phyloP scores from a whole-genome alignment of 768 basidiomycete genomes.

The Lentinus brumalis region DNA sequence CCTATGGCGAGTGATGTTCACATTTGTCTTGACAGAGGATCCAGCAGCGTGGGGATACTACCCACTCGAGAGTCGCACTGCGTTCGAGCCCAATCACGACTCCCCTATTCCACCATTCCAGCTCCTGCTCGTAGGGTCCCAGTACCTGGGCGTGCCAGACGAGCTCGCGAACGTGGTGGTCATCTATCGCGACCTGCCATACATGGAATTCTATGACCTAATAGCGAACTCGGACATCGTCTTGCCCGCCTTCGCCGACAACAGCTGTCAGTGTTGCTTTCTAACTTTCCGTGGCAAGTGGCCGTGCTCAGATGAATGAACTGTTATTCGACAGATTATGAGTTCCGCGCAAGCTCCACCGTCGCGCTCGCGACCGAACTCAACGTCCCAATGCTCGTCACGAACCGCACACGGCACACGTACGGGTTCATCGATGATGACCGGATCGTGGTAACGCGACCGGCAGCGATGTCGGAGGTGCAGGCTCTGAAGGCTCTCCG shows the following conservation, averaged over 20 bases:
- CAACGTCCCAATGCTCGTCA: conserved; percentile 42
- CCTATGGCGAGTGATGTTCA: background rate
- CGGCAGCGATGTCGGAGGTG: conserved; percentile 43
- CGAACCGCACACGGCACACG: conserved; percentile 38
- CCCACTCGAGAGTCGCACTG: conserved; percentile 19
- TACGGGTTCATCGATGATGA: conserved; percentile 43
- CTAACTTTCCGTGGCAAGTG: background rate
- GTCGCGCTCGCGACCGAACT: conserved; percentile 42
- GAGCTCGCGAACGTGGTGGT: conserved; percentile 38
- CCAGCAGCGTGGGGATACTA: conserved; percentile 39
- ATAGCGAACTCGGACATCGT: conserved; percentile 43
- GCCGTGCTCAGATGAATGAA: background rate
- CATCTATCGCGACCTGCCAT: conserved; percentile 35
- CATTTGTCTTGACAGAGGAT: conserved; percentile 27
- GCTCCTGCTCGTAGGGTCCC: conserved; percentile 36
- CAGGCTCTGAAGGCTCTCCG: conserved; percentile 41
- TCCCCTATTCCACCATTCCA: conserved; percentile 24
- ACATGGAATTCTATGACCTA: conserved; percentile 38
- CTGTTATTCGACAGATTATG: conserved; percentile 30
- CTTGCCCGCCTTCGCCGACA: conserved; percentile 38
- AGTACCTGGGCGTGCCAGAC: conserved; percentile 34
- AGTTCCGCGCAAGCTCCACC: conserved; percentile 43
- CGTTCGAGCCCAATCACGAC: conserved; percentile 25
- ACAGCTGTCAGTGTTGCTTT: conserved; percentile 1
- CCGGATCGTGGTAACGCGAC: conserved; percentile 39